Conservation (phyloP, 2,329 filamentous ascomycete genomes). For the Neofusicoccum cordaticola region DNA sequence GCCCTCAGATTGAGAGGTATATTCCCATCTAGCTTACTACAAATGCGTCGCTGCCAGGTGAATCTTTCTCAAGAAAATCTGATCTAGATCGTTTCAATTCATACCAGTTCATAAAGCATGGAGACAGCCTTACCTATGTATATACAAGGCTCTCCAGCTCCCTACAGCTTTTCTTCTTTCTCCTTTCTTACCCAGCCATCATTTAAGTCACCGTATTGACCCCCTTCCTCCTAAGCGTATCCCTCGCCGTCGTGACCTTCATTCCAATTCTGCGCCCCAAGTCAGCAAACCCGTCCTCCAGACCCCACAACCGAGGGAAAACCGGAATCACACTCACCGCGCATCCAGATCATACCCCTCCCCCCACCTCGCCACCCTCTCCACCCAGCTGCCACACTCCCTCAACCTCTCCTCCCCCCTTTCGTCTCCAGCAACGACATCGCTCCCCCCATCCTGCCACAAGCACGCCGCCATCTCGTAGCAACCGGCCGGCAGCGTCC, state of each 20-base stretch:
- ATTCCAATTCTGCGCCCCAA: constrained; percentile 55
- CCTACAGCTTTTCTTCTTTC: neutral
- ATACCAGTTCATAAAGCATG: too few relatives aligned
- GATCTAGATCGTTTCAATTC: too few relatives aligned
- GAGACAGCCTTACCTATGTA: neutral
- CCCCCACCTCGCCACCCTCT: constrained; percentile 64
- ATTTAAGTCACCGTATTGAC: constrained; percentile 18
- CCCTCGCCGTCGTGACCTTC: constrained; percentile 66
- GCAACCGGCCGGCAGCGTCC: constrained; percentile 68
- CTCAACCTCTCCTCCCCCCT: constrained; percentile 48
- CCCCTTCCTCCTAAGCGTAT: constrained; percentile 53
- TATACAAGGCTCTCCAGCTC: neutral
- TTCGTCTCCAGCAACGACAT: constrained; percentile 26
- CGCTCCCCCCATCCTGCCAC: constrained; percentile 65
- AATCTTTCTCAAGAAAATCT: too few relatives aligned
- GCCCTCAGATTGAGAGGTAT: too few relatives aligned
- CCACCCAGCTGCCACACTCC: constrained; percentile 63
- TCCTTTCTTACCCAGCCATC: too few relatives aligned
- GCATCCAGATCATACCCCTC: constrained; percentile 71
- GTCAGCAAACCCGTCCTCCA: constrained; percentile 11
- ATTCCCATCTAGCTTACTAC: too few relatives aligned
- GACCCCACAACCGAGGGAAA: neutral
- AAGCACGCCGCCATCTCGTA: constrained; percentile 83
- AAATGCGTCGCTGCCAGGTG: too few relatives aligned
- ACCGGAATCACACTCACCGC: constrained; percentile 39